Evolutionary conservation across 371 early-diverging fungal genomes (phyloP), one percentile per base, ranked within the genome.

Genomic region (Batkoa obscura): DNA sequence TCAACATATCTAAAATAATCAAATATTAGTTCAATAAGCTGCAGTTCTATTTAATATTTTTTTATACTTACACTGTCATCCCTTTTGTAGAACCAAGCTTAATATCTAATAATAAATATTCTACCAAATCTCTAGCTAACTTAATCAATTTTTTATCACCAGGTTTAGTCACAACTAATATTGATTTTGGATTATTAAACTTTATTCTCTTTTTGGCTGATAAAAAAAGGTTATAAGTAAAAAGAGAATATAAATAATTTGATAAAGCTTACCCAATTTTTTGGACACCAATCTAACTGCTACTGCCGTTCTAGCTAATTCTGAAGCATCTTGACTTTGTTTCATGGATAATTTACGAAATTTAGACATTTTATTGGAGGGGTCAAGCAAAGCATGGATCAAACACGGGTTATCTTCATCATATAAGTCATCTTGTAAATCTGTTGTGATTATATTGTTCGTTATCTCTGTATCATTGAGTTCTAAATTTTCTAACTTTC

Each of bases 91-190:
- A 58, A 1, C 65, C 71, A 50, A 66, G 63, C 12, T 72, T 59
- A 30, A 73, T 74, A 1, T 73, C 68, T 13, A 69, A 59, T 1
- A 86, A 74, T 35, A 94, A 74, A 83, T 84, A 90, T 6, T 78
- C 49, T 0, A 90, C 81, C 51, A 91, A 64, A 37, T 90, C 83
- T 1, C 86, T 73, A 10, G 94, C 90, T 63, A 85, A 68, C 32
- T 67, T 64, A 9, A 90, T 71, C 4, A 94, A 69, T 2, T 76
- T 73, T 12, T 68, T 60, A 68, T 94, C 94, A 43, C 83, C 81
- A 17, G 87, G 80, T 65, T 94, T 94, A 9, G 91, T 89, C 33
- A 94, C 89, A 37, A 94, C 76, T 80, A 94, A 12, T 10, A 55
- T 43, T 5, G 43, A n/a, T n/a, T 55, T 41, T 3, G 55, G 55